Evolutionary conservation across 306 rosid species (phyloP), one percentile per base, ranked within the genome.

Genomic region (Cajanus cajan): DNA sequence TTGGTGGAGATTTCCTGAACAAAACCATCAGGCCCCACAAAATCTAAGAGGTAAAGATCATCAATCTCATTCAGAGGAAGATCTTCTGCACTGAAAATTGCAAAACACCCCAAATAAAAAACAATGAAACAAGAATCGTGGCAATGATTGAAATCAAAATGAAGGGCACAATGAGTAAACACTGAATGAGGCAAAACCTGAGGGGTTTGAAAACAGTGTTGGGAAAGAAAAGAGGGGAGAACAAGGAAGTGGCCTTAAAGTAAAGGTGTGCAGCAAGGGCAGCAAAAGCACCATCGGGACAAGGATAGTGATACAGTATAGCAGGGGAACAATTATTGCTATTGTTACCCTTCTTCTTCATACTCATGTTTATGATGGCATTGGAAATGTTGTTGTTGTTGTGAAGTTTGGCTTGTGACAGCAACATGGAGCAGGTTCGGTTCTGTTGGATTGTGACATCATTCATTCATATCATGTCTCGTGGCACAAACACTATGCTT

Each of bases 241-340:
- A 16, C 6, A 8, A 61, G 7, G 90, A 88, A 50, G 85, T 55
- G 61, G 94, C 86, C 45, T 96, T 88, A 85, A 89, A 95, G 80
- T 83, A 92, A 52, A 95, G 90, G 78, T 90, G 95, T 37, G 98
- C 98, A 1, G 98, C 97, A 15, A 94, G 85, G 22, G 98, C 97
- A 33, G 98, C 93, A 58, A 89, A 90, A 16, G 78, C 95, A 5
- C 97, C 97, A 87, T 94, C 98, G 1, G 97, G 97, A 68, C 98
- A 94, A 0, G 97, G 97, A 28, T 92, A 92, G 78, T 92, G 98
- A 68, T 94, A 92, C 0, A 94, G 88, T 72, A 94, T 79, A 2
- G 98, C 98, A n/a, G 88, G 89, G 15, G 90, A 66, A 31, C 55
- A 55, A 16, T 74, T 48, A 62, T 36, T 34, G 8, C 15, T 76